Conservation (phyloP, 176 grass and related monocot genomes). For the Phoenix dactylifera region DNA sequence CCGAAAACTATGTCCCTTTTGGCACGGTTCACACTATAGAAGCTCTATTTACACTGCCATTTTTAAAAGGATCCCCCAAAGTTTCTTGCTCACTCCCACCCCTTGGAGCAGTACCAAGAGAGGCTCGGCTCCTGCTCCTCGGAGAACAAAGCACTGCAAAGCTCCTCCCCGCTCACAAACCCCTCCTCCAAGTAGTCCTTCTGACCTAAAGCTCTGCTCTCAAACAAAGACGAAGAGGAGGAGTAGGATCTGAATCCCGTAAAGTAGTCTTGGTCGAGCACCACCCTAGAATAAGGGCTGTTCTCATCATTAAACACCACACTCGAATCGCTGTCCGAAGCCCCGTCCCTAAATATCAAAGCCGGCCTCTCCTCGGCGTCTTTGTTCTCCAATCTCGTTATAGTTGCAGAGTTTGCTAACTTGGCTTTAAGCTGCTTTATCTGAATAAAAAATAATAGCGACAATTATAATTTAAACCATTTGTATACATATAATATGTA, state of each 20-base stretch:
- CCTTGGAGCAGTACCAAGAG: slow-evolving; percentile 28
- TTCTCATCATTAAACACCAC: slow-evolving; percentile 46
- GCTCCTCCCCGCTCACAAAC: slow-evolving; percentile 9
- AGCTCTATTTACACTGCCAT: neutral
- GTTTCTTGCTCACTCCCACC: neutral
- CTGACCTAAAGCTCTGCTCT: slow-evolving; percentile 15
- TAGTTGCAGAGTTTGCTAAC: slow-evolving; percentile 19
- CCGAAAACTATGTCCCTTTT: no score
- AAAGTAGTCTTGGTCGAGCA: slow-evolving; percentile 14
- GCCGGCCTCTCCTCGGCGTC: neutral
- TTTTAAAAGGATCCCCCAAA: neutral
- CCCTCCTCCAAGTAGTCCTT: slow-evolving; percentile 11
- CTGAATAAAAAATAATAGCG: slow-evolving; percentile 1
- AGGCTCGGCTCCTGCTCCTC: slow-evolving; percentile 21
- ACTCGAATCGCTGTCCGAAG: slow-evolving; percentile 48
- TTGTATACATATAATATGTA: no score
- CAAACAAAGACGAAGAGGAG: slow-evolving; percentile 18
- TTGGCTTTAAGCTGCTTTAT: slow-evolving; percentile 19
- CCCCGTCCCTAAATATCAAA: slow-evolving; percentile 11
- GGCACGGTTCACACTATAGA: neutral
- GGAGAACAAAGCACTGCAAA: slow-evolving; percentile 12
- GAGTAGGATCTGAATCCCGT: slow-evolving; percentile 32
- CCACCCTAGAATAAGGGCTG: slow-evolving; percentile 27
- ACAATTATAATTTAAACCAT: no score
- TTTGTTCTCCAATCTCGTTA: slow-evolving; percentile 18